Percentiles rank a stretch among this genome's conserved stretches.
Evolutionary conservation across 164 flowering plant genomes (phyloP).

Genomic region (Nymphaea colorata): DNA sequence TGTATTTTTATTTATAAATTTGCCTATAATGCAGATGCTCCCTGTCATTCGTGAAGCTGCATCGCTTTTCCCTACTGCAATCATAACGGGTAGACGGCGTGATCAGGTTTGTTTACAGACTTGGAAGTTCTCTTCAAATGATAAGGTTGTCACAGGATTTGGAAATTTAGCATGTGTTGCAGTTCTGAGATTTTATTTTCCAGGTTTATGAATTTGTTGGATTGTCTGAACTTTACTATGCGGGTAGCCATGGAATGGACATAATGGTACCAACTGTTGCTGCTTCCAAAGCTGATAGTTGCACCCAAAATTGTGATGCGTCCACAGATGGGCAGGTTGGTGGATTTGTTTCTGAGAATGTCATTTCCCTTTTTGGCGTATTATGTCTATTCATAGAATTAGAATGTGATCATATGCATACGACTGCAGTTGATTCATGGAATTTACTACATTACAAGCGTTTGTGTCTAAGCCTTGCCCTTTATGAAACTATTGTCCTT

Average conservation of each 20-base stretch:
- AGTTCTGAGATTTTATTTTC: not conserved
- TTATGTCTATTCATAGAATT: no score
- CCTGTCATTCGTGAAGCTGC: slow-evolving; percentile 48
- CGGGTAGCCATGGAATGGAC: slow-evolving; percentile 14
- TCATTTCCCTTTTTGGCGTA: no score
- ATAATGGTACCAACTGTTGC: slow-evolving; percentile 5
- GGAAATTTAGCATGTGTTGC: no score
- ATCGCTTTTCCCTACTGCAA: slow-evolving; percentile 56
- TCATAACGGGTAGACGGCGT: slow-evolving; percentile 73
- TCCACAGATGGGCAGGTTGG: not conserved
- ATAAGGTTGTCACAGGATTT: no score
- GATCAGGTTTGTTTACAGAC: slow-evolving; percentile 34
- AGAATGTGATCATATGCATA: no score
- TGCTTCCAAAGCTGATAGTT: not conserved
- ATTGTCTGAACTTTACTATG: slow-evolving; percentile 30
- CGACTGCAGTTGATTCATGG: no score
- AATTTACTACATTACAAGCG: no score
- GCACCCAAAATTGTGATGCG: not conserved
- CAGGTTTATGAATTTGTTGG: slow-evolving; percentile 24
- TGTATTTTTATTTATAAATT: not conserved
- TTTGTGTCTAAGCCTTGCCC: no score
- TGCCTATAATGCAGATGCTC: slow-evolving; percentile 47
- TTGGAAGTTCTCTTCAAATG: not conserved
- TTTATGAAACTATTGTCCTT: no score
- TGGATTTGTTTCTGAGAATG: no score